phyloP scores from a whole-genome alignment of 73 alveolate species.

The Paramecium sexaurelia region DNA sequence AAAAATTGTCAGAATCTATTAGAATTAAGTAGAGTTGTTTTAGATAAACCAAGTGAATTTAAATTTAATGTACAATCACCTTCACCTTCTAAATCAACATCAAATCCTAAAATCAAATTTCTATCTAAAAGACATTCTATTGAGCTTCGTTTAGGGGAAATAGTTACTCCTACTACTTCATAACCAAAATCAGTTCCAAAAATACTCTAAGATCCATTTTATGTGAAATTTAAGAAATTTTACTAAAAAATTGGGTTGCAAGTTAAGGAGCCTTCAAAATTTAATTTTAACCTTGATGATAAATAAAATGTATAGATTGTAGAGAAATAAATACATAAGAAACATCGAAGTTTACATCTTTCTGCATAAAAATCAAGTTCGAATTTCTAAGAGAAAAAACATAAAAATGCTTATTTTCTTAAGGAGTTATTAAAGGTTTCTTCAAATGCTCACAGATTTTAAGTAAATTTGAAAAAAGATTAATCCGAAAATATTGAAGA shows the following conservation, averaged over 20 bases:
- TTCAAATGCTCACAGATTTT: neutral
- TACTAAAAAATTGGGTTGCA: neutral
- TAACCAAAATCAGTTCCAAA: neutral
- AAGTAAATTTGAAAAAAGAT: neutral
- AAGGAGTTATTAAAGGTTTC: neutral
- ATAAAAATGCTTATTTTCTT: neutral
- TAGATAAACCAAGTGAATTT: neutral
- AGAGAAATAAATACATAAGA: neutral
- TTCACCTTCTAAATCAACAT: neutral
- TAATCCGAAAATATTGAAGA: neutral
- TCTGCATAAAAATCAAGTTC: neutral
- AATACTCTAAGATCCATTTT: neutral
- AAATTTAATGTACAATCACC: neutral
- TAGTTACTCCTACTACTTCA: neutral
- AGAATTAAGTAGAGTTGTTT: neutral
- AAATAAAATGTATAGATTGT: neutral
- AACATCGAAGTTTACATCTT: neutral
- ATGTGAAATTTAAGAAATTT: neutral
- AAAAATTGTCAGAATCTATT: neutral
- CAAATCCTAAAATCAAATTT: neutral
- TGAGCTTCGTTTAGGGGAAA: neutral
- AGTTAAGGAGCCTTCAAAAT: neutral
- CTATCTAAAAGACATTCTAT: slow-evolving; percentile 31
- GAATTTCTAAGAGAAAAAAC: neutral
- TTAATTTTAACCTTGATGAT: neutral